Evolutionary conservation across 306 rosid genomes (phyloP).

Genomic region (Argentina anserina): DNA sequence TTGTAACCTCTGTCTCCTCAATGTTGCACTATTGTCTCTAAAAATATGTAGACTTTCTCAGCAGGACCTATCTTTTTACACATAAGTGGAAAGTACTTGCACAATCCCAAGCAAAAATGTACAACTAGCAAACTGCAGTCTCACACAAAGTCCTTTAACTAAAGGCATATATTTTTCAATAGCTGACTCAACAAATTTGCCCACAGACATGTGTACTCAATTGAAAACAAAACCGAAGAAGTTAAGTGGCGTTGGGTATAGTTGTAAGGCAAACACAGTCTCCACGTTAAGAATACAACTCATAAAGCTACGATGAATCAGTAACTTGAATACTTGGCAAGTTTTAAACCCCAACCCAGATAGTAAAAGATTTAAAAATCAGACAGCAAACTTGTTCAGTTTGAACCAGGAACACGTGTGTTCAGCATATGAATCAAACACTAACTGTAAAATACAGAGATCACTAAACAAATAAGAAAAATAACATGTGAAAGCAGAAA

Average conservation of each 20-base stretch:
- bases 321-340: not conserved
- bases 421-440: not conserved
- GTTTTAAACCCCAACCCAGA: not conserved
- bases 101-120: not conserved
- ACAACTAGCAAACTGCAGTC: not conserved
- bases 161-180: not conserved
- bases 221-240: not conserved
- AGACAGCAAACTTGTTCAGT: not conserved
- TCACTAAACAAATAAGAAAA: not conserved
- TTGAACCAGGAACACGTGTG: not conserved
- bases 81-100: not conserved
- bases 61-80: not conserved
- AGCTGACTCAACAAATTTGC: not conserved
- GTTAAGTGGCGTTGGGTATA: not conserved
- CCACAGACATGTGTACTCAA: not conserved
- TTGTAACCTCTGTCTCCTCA: not conserved
- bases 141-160: not conserved
- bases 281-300: not conserved
- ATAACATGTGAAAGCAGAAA: not conserved
- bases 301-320: not conserved
- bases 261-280: not conserved
- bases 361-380: not conserved
- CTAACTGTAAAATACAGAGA: not conserved
- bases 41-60: not conserved
- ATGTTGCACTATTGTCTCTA: not conserved